Base-by-base conservation (phyloP, 2,329 filamentous ascomycete species). In the Xylariales sp. region DNA sequence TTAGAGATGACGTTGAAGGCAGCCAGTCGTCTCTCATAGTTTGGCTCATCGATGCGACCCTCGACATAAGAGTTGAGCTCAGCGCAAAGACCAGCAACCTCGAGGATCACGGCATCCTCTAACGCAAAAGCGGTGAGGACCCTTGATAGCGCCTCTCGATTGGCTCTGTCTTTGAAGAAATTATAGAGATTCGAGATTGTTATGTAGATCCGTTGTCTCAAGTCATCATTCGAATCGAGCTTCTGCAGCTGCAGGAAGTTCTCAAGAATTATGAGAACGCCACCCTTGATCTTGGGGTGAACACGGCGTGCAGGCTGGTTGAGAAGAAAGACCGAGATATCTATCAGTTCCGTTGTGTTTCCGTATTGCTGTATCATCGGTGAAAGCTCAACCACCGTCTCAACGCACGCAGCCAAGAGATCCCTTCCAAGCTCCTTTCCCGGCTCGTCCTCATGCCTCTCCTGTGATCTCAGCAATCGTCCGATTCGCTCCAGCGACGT, bases 271-370 rank as follows among this genome's bases (percentile, higher is more conserved):
- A 82, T 74, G 27, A 98, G 68, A 24, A 98, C 73, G 15, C 83
- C 80, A 5, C 85, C 80, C 67, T 97, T 97, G 6, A 86, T 85
- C 53, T 80, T 87, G 1, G 88, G 87, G 49, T 78, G 90, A 24
- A 97, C 88, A 40, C 84, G 76, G 46, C 86, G 82, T 18, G 85
- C 79, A n/a, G 91, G 89, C 54, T 95, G 89, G 48, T 85, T 81
- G 22, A 97, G 75, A 25, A 96, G 73, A 59, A 86, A 91, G 8
- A 84, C 82, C 1, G 85, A 84, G 37, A 94, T 88, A 45, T 84
- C 80, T 27, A 95, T 78, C 43, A 96, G 74, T 33, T 84, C 82
- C n/a, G 78, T 78, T 12, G 87, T 82, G 53, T 93, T 85, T 5
- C 78, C 69, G 42, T 80, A 69, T 48, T 79, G 71, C 55, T 81